phyloP scores from a whole-genome alignment of 805 yeast species.

The Lipomyces kockii region DNA sequence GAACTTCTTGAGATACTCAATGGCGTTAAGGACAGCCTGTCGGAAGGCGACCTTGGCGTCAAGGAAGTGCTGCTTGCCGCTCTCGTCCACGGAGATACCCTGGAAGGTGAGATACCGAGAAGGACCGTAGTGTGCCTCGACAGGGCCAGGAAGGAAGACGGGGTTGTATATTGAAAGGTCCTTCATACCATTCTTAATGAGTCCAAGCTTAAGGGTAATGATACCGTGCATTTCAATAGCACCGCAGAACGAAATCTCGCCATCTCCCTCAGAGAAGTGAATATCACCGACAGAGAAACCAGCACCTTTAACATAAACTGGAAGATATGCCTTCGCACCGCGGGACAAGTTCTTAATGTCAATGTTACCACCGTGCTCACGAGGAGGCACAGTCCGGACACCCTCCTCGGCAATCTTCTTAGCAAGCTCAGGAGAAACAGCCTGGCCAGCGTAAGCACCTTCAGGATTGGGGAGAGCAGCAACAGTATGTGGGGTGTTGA shows the following conservation, averaged over 20 bases:
- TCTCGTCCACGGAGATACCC: conserved; percentile 58
- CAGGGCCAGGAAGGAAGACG: conserved; percentile 55
- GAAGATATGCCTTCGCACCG: conserved; percentile 56
- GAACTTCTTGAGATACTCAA: conserved; percentile 55
- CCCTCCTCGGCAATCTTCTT: conserved; percentile 49
- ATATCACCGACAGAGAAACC: conserved; percentile 55
- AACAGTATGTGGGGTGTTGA: conserved; percentile 37
- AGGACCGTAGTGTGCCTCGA: conserved; percentile 55
- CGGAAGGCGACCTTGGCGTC: conserved; percentile 58
- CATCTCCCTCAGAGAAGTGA: conserved; percentile 61
- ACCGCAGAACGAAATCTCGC: conserved; percentile 60
- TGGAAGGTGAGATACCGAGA: conserved; percentile 57
- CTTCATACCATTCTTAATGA: conserved; percentile 53
- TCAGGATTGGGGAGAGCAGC: conserved; percentile 51
- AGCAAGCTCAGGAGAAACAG: conserved; percentile 45
- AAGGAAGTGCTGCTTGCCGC: conserved; percentile 52
- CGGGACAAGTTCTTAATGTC: conserved; percentile 56
- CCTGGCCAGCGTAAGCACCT: conserved; percentile 51
- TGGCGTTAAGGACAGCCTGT: conserved; percentile 56
- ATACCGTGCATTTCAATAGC: conserved; percentile 59
- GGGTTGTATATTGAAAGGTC: conserved; percentile 52
- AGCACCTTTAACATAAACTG: conserved; percentile 55
- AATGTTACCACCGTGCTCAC: conserved; percentile 59
- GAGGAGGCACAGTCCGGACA: conserved; percentile 55
- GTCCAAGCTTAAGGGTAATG: conserved; percentile 50